These are phyloP conservation scores for Cyclotella distinguenda DNA, from an alignment of 108 stramenopile species.

Conservation along the genomic window DNA sequence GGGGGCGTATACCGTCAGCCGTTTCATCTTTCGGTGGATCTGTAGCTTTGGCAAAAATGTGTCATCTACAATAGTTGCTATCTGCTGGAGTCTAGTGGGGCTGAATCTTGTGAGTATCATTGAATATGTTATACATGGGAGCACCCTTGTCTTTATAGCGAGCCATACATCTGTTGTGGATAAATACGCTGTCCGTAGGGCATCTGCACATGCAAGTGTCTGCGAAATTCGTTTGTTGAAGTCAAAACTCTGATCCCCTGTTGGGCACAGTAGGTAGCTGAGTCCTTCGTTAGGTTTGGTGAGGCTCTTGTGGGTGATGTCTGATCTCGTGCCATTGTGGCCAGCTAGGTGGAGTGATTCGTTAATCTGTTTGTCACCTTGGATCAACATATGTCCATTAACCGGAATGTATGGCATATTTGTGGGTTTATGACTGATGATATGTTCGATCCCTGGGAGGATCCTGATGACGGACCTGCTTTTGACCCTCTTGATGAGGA, in stretches of 20 bases:
- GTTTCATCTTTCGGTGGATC: not conserved
- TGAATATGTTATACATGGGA: not conserved
- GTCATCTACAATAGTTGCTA: not conserved
- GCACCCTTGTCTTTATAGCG: not conserved
- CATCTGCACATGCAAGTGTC: not conserved
- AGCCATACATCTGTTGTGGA: not conserved
- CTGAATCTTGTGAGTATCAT: not conserved
- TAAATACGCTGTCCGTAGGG: not conserved
- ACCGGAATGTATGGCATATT: too few species aligned
- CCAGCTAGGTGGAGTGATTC: too few species aligned
- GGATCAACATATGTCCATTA: too few species aligned
- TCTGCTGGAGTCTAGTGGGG: not conserved
- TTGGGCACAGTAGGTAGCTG: not conserved
- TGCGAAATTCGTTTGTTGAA: not conserved
- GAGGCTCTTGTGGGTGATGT: not conserved
- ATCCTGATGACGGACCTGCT: too few species aligned
- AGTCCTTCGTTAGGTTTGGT: slow-evolving; percentile 2
- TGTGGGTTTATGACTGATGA: too few species aligned
- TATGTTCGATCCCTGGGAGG: too few species aligned
- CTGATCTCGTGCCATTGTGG: not conserved
- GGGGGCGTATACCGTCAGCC: not conserved
- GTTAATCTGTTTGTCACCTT: too few species aligned
- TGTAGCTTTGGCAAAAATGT: not conserved
- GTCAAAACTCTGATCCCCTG: not conserved
- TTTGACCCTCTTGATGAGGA: too few species aligned